Base-by-base conservation (phyloP, 371 early-diverging fungal species). In the Mortierella sp. region DNA sequence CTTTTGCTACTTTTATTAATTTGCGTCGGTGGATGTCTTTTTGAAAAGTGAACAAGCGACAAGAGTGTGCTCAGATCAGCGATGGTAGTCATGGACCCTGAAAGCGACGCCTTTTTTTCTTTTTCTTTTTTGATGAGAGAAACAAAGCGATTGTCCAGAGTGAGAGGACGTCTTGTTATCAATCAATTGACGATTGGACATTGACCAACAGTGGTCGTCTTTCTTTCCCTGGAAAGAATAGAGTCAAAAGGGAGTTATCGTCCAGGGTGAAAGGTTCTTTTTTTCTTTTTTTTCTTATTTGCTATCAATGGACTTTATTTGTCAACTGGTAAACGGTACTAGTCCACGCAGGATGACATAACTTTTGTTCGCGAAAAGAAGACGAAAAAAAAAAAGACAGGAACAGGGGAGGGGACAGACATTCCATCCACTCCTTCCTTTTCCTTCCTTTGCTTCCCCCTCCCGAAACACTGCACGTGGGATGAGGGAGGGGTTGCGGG, bases 401-500 rank as follows among this genome's bases (percentile, higher is more conserved):
- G n/a, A n/a, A n/a, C n/a, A n/a, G n/a, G n/a, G n/a, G n/a, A 50
- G 55, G 55, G 26, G 55, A 53, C 13, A 53, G 55, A 53, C 24
- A 53, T 29, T 53, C 55, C 29, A 26, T 53, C 29, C 29, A n/a
- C n/a, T 53, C 53, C 10, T 26, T 26, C 53, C 31, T 53, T 53
- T 48, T 48, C 47, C 47, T 47, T 16, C 22, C 16, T 47, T 7
- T 22, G 14, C 47, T 47, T 45, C 48, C 48, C 22, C 9, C 58
- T 58, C 31, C 58, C 34, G 58, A 34, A 58, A 58, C 34, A 58
- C 34, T 58, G 58, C 58, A 58, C 58, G 58, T 58, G 58, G 58
- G 58, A 10, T 31, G 34, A 16, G 58, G 29, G 58, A 31, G 19
- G 58, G 55, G 58, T 29, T 19, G 19, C 58, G 58, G 58, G 58